Evolutionary conservation across 768 basidiomycete species (phyloP), one percentile per base, ranked within the genome.

Genomic region (Asterophora parasitica): DNA sequence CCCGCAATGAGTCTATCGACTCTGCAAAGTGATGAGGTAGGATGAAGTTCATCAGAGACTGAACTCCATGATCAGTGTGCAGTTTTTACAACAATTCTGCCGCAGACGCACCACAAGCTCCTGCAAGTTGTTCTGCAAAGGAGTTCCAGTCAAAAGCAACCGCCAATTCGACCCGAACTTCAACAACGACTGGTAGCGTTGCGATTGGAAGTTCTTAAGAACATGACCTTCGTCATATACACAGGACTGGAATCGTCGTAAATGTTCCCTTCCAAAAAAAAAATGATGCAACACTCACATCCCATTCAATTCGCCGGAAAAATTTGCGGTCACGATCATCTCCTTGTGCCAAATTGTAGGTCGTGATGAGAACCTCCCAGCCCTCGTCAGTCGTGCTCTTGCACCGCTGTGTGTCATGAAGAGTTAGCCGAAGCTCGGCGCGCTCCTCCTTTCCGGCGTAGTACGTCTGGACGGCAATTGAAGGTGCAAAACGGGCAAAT

Each of bases 41-140:
- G 61, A 98, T 97, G 72, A 99, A 99, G 65, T 96, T 96, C 74
- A 99, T 85, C 58, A 99, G 71, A 5, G 96, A 98, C 94, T 98
- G 60, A 9, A 34, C n/a, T 16, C 13, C 31, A 26, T 11, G 13
- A n/a, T 46, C 20, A 20, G 56, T 46, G 48, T 43, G 19, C 46
- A 43, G n/a, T 3, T 50, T n/a, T 13, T 11, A 42, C 20, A 12
- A 5, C 17, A 31, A 31, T 26, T 37, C 23, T 16, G 46, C 35
- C 28, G 30, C 9, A 10, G 23, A 39, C 87, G 42, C 73, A 92
- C 89, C 64, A 92, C 87, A 54, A 92, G 76, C 61, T 92, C 90
- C 63, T 92, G 90, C 45, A 92, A 63, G 62, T 92, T 92, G 61
- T 92, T 92, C 59, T 92, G 96, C 53, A 99, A 65, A 0, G 96